Base-by-base conservation (phyloP, 176 grass and related monocot genomes). In the Aegilops bicornis region DNA sequence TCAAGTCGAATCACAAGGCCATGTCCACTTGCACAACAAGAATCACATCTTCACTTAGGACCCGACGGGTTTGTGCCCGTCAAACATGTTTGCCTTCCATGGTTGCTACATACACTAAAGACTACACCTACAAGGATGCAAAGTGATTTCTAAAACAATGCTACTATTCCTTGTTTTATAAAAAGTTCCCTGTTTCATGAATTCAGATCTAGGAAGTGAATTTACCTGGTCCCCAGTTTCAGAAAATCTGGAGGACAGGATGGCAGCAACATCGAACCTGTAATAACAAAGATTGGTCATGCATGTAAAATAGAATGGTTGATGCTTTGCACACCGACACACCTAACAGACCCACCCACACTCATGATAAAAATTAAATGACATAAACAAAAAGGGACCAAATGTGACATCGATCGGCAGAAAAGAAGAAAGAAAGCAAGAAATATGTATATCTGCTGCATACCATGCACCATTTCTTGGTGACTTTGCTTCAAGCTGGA, bases 381-480 rank as follows among this genome's bases (percentile, higher is more conserved):
- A 48, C 43, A 22, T 6, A 64, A 14, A 64, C 14, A 39, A 27
- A 22, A 77, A 50, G 7, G 1, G 31, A 67, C 42, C 29, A 20
- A 3, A 50, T 13, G 62, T 64, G 58, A 5, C 11, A 33, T 10
- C 17, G 23, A 64, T n/a, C 27, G 22, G 68, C 20, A 40, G 2
- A 78, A 70, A 37, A 71, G 12, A 58, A 6, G 8, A 14, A 47
- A 47, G 45, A 69, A 69, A 64, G 58, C 9, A 40, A 16, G 8
- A 78, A 50, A 19, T 65, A 13, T 42, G 35, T 36, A 69, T 63
- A 86, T 48, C 54, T 64, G 29, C 35, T 36, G 35, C 33, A 65
- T 89, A 95, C 94, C 94, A 95, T 85, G 94, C 94, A 1, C 94
- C 94, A 87, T 95, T 91, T 72, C 89, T 87, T 80, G 94, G 91